Evolutionary conservation across 108 stramenopile species (phyloP), one percentile per base, ranked within the genome.

Genomic region (Fistulifera pelliculosa): DNA sequence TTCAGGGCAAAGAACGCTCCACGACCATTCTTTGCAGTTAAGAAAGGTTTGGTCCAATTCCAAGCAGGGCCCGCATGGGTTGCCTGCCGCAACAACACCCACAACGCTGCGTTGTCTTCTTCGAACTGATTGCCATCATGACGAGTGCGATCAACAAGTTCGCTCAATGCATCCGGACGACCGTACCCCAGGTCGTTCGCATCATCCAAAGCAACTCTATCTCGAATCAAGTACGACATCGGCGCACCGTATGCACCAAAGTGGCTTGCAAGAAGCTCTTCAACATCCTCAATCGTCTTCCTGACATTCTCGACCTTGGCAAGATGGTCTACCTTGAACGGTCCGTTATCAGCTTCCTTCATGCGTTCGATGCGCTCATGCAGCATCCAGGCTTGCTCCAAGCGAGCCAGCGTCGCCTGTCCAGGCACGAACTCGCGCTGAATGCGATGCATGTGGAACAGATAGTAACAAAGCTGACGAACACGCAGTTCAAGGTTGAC

Each of bases 1-100:
- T 40, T 52, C 11, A 69, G 12, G 2, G 74, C 65, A 25, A 66
- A 21, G 28, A 26, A 71, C 15, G 74, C 69, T 13, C 8, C 52
- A 12, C 69, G 43, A 3, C 69, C 74, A 64, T 71, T 42, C 1
- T 31, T 23, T 5, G 47, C 21, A 5, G 54, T 38, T 4, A 28
- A 18, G 40, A 53, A 52, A 15, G 47, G 18, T 21, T 40, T 38
- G 28, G 65, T 43, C 27, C 49, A 60, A 16, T 22, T 52, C 65
- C 65, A 66, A 16, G 16, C 65, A 4, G 53, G 53, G 1, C 53
- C 53, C 28, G 7, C 35, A 17, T 54, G 53, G 2, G 16, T 17
- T 8, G 58, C 62, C 43, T 28, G 56, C 5, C 52, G 55, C 12
- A 62, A 56, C 38, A 65, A 0, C 14, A 1, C 1, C 35, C 49